Evolutionary conservation across 2,329 filamentous ascomycete genomes (phyloP).

Genomic region (Colletotrichum truncatum): DNA sequence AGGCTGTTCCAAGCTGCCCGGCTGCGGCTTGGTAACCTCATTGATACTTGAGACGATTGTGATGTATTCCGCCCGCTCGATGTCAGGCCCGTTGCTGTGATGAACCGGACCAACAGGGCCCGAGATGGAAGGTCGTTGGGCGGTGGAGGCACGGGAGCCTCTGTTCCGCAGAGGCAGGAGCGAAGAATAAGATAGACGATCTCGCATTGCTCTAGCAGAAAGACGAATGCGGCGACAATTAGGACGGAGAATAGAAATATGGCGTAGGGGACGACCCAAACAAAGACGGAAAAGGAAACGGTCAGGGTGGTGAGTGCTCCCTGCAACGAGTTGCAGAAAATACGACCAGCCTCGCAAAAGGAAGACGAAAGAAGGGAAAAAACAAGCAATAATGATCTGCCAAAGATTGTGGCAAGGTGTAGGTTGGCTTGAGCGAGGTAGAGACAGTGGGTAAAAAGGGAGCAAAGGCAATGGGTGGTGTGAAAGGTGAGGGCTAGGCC

Average conservation of each 20-base stretch:
- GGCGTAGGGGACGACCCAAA: not conserved
- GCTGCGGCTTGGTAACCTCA: not conserved
- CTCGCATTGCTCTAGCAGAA: slow-evolving; percentile 20
- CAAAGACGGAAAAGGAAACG: not conserved
- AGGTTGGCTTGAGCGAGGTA: not conserved
- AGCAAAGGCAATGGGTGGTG: slow-evolving; percentile 3
- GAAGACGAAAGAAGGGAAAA: not conserved
- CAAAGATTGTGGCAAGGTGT: not conserved
- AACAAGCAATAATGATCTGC: not conserved
- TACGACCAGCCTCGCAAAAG: not conserved
- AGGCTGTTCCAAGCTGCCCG: not conserved
- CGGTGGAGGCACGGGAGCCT: not conserved
- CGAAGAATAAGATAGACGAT: slow-evolving; percentile 20
- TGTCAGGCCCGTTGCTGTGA: slow-evolving; percentile 45
- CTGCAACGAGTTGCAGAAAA: not conserved
- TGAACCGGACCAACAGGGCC: slow-evolving; percentile 48
- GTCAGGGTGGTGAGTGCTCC: not conserved
- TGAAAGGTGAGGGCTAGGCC: slow-evolving; percentile 7
- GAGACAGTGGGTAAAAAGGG: not conserved
- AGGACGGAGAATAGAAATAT: not conserved
- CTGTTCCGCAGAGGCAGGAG: slow-evolving; percentile 16
- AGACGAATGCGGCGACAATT: not conserved
- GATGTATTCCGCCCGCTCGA: slow-evolving; percentile 44
- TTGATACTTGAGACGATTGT: slow-evolving; percentile 46
- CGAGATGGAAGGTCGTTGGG: slow-evolving; percentile 38